These are phyloP conservation scores for Chlorella ohadii DNA, from an alignment of 139 green algal species.

Conservation along the genomic window DNA sequence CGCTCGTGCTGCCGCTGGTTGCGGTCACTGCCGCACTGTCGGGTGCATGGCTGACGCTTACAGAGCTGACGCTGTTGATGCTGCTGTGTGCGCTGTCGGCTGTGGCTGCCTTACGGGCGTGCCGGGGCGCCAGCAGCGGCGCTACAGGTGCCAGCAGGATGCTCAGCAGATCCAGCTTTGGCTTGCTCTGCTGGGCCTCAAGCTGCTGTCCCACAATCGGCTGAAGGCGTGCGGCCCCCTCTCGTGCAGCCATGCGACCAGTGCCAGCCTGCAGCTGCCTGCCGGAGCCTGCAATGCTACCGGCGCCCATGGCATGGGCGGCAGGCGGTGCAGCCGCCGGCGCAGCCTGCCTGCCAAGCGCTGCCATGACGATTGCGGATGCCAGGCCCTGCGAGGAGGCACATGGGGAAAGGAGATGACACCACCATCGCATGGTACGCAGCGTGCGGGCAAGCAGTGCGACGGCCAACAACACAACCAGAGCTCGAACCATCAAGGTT, in stretches of 20 bases:
- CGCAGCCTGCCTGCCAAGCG: not conserved
- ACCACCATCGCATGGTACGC: too few species aligned
- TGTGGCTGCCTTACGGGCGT: not conserved
- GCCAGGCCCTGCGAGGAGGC: too few species aligned
- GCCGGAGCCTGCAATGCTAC: not conserved
- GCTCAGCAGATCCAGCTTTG: not conserved
- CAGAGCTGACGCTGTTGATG: not conserved
- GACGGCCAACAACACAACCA: too few species aligned
- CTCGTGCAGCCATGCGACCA: not conserved
- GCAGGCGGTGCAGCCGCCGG: not conserved
- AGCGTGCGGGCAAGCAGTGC: too few species aligned
- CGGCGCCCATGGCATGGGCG: not conserved
- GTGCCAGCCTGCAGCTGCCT: not conserved
- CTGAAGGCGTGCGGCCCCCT: not conserved
- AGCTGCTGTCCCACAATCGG: not conserved
- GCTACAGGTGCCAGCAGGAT: conserved; percentile 9
- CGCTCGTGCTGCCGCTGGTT: too few species aligned
- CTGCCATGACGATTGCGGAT: too few species aligned
- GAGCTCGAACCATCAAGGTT: too few species aligned
- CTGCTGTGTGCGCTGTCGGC: not conserved
- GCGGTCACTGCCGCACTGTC: too few species aligned
- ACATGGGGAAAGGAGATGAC: too few species aligned
- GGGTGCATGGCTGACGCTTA: too few species aligned
- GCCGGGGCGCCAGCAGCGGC: conserved; percentile 4
- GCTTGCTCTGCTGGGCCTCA: not conserved